A percentile compares a stretch with the other conserved stretches of the same genome.
phyloP scores from a whole-genome alignment of 73 alveolate genomes.

The Loxodes magnus region DNA sequence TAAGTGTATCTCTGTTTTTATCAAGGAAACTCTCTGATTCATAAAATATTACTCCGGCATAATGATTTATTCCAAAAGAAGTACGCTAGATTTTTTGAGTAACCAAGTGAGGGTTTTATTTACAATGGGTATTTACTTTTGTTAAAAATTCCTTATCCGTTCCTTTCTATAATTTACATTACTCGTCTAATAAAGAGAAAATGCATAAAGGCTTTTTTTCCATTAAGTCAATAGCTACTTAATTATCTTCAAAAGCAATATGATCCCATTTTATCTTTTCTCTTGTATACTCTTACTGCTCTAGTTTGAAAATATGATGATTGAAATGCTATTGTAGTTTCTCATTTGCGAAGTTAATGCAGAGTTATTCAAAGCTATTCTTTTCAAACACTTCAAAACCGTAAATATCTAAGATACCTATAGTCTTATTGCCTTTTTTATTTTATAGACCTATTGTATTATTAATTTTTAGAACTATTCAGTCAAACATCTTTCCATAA shows the following conservation, averaged over 20 bases:
- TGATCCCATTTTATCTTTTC: slow-evolving; percentile 75
- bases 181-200: slow-evolving; percentile 74
- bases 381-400: slow-evolving; percentile 94
- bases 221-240: slow-evolving; percentile 83
- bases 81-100: no score
- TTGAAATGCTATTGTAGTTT: slow-evolving; percentile 83
- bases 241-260: slow-evolving; percentile 61
- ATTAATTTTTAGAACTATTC: slow-evolving; percentile 47
- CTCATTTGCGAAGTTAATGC: slow-evolving; percentile 97
- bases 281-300: slow-evolving; percentile 54
- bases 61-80: slow-evolving; percentile 63
- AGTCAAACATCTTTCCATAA: slow-evolving; percentile 63
- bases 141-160: slow-evolving; percentile 41
- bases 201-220: slow-evolving; percentile 64
- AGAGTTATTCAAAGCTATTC: slow-evolving; percentile 91
- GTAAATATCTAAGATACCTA: slow-evolving; percentile 88
- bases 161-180: slow-evolving; percentile 52
- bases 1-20: slow-evolving; percentile 76
- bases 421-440: slow-evolving; percentile 9
- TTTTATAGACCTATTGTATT: slow-evolving; percentile 3
- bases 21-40: slow-evolving; percentile 63
- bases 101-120: not conserved
- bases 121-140: slow-evolving; percentile 21
- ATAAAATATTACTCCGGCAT: slow-evolving; percentile 88
- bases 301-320: slow-evolving; percentile 79